Evolutionary conservation across 2,329 filamentous ascomycete genomes (phyloP).

Genomic region (Rhynchosporium agropyri): DNA sequence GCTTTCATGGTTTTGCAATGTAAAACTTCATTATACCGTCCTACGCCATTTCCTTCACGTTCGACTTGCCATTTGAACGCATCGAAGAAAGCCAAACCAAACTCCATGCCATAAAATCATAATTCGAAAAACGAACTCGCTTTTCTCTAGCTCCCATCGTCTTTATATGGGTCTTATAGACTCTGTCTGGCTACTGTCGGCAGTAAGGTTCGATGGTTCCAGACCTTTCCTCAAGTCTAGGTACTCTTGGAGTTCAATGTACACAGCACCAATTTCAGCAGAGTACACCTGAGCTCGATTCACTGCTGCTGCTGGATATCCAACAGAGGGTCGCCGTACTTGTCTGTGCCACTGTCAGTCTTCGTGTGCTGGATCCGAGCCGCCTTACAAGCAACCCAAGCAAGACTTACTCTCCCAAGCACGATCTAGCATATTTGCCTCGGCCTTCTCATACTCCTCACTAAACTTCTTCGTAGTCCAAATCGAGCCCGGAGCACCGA

Average conservation of each 20-base stretch:
- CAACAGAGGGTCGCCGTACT: conserved; percentile 18
- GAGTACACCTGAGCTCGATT: not conserved
- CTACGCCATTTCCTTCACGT: not conserved
- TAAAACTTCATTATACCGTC: not conserved
- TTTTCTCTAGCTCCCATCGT: not conserved
- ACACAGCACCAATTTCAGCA: not conserved
- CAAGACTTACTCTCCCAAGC: conserved; percentile 49
- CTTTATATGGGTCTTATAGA: not conserved
- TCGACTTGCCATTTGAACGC: not conserved
- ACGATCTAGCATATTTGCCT: conserved; percentile 53
- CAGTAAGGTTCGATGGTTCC: not conserved
- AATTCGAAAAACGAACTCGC: no score
- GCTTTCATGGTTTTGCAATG: not conserved
- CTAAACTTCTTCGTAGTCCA: conserved; percentile 60
- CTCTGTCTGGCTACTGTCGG: not conserved
- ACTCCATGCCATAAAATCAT: conserved; percentile 11
- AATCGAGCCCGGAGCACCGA: conserved; percentile 49
- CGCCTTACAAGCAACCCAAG: not conserved
- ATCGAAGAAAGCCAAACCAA: not conserved
- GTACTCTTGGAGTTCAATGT: not conserved
- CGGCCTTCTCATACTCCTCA: conserved; percentile 55
- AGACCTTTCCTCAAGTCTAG: no score
- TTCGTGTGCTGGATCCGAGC: conserved; percentile 20
- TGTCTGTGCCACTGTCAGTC: conserved; percentile 39
- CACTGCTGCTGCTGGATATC: not conserved